These are phyloP conservation scores for Yueomyces sp. DNA, from an alignment of 805 yeast species.

Conservation along the genomic window DNA sequence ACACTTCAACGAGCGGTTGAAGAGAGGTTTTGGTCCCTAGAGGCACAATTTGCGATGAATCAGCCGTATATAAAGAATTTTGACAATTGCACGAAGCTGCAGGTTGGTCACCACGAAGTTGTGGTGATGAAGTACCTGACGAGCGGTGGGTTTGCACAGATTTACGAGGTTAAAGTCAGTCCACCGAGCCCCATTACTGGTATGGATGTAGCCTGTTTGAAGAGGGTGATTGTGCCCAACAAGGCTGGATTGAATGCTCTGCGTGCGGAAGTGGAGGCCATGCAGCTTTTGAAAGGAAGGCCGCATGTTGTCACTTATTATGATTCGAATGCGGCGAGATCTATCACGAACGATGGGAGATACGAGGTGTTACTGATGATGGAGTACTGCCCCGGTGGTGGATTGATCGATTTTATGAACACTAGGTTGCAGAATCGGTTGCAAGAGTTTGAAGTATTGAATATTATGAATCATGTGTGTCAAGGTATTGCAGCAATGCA, in stretches of 20 bases:
- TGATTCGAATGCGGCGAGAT: constrained; percentile 87
- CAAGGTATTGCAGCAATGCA: constrained; percentile 73
- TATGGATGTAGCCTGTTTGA: constrained; percentile 59
- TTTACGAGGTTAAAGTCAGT: constrained; percentile 61
- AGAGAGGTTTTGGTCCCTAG: no score
- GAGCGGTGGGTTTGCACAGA: constrained; percentile 94
- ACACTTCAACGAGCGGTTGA: no score
- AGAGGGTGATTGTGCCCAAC: constrained; percentile 87
- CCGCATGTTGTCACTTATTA: constrained; percentile 77
- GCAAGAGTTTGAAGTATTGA: constrained; percentile 52
- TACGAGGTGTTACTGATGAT: constrained; percentile 69
- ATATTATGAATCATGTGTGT: constrained; percentile 56
- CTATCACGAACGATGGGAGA: constrained; percentile 35
- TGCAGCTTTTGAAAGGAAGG: constrained; percentile 76
- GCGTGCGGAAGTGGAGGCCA: constrained; percentile 94
- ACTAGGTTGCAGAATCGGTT: constrained; percentile 52
- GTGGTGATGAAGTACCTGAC: constrained; percentile 59
- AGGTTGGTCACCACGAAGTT: constrained; percentile 77
- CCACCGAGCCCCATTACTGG: constrained; percentile 47
- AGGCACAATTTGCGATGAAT: constrained; percentile 10
- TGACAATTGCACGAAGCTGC: constrained; percentile 61
- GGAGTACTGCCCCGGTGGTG: constrained; percentile 73
- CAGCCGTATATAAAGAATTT: constrained; percentile 51
- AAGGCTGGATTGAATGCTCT: constrained; percentile 69
- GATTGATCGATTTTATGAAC: constrained; percentile 71